Evolutionary conservation across 495 filamentous ascomycete genomes (phyloP).

Genomic region (Xylaria acuta): DNA sequence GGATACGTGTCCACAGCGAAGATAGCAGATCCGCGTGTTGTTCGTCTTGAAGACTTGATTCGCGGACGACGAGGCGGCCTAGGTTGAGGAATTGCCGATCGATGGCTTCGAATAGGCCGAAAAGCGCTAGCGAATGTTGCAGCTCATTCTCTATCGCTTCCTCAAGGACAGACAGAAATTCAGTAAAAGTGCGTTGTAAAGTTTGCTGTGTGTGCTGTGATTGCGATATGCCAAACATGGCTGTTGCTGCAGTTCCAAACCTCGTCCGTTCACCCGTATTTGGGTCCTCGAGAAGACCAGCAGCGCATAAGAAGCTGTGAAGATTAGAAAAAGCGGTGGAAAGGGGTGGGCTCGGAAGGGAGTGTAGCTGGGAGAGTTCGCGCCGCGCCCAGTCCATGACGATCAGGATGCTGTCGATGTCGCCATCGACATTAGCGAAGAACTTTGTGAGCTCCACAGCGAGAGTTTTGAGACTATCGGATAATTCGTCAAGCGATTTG

Average conservation of each 20-base stretch:
- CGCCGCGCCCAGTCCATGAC: slow-evolving; percentile 95
- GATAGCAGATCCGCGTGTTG: slow-evolving; percentile 79
- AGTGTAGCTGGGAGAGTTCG: slow-evolving; percentile 66
- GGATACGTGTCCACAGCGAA: slow-evolving; percentile 82
- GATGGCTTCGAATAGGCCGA: slow-evolving; percentile 83
- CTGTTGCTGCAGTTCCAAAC: slow-evolving; percentile 68
- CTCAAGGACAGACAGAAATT: slow-evolving; percentile 86
- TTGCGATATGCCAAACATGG: slow-evolving; percentile 77
- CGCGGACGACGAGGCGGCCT: slow-evolving; percentile 82
- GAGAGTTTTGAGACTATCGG: slow-evolving; percentile 80
- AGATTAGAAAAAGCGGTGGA: slow-evolving; percentile 75
- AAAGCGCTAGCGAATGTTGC: slow-evolving; percentile 74
- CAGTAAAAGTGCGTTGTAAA: slow-evolving; percentile 83
- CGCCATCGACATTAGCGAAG: slow-evolving; percentile 89
- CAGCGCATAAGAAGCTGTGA: slow-evolving; percentile 71
- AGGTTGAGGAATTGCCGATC: slow-evolving; percentile 89
- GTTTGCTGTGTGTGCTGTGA: slow-evolving; percentile 80
- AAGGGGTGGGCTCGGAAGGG: slow-evolving; percentile 61
- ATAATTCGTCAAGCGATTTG: slow-evolving; percentile 78
- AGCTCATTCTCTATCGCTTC: slow-evolving; percentile 86
- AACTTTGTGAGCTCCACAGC: slow-evolving; percentile 84
- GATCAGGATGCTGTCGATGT: slow-evolving; percentile 86
- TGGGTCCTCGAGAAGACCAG: slow-evolving; percentile 72
- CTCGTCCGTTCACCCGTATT: slow-evolving; percentile 65
- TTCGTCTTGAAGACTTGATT: slow-evolving; percentile 77